Evolutionary conservation across 1,284 basidiomycete species (phyloP), one percentile per base, ranked within the genome.

Genomic region (Trichosporon sp.): DNA sequence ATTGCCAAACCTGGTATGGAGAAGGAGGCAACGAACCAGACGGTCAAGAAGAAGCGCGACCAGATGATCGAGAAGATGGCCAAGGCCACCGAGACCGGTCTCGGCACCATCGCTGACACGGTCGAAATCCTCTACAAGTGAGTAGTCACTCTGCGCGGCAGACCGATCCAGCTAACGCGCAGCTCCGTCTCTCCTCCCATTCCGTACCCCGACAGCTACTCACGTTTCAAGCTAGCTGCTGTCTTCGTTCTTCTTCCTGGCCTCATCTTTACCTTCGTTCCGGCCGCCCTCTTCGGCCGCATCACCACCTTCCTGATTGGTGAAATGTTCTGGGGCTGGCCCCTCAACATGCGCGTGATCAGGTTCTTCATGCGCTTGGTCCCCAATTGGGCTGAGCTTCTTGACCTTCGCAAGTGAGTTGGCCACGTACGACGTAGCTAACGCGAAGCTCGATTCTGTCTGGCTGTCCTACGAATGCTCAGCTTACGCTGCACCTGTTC

Each of bases 391-490:
- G 80, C 82, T 68, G 72, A 75, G 23, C 27, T 63, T 25, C 31
- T 69, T 34, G 79, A 84, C 62, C 69, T 78, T 63, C 29, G 29
- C 18, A 60, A 60, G 56, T 60, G 27, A n/a, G 56, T 32, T 31
- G 2, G 29, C 56, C 13, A 8, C 11, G 3, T 4, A 7, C n/a
- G 29, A 4, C 6, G 6, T 3, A 31, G 8, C 56, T 60, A 23
- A 60, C 56, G 13, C 1, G 1, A 18, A 73, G 85, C 77, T 85
- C 86, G 2, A 73, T 88, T 47, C 76, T 87, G 15, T 84, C 81
- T n/a, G 84, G 86, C 9, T 86, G 87, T 0, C 87, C 87, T 2
- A 88, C 87, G 53, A 86, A 88, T 71, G 86, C 87, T 4, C 87
- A 88, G 72, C 82, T 88, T 42, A 86, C 86, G 0, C 77, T 88